Evolutionary conservation across 208 protist genomes (phyloP).

Genomic region (Trypanosomatidae sp.): DNA sequence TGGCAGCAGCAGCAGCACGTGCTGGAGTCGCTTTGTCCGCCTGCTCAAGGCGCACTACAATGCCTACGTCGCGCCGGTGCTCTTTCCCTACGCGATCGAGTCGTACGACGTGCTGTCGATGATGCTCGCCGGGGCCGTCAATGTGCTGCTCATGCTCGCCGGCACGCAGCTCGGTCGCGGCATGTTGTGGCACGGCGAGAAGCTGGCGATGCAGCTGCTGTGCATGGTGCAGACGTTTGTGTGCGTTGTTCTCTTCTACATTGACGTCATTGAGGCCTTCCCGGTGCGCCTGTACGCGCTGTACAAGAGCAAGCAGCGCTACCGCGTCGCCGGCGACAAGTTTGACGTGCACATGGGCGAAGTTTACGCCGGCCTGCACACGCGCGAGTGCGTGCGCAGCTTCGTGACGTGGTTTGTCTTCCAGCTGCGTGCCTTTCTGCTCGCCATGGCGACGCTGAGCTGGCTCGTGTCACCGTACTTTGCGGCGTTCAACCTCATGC

Average conservation of each 20-base stretch:
- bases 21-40: slow-evolving; percentile 1
- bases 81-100: slow-evolving; percentile 26
- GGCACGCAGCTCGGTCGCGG: slow-evolving; percentile 14
- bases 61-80: slow-evolving; percentile 21
- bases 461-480: slow-evolving; percentile 48
- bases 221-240: slow-evolving; percentile 36
- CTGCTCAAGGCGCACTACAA: slow-evolving; percentile 23
- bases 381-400: slow-evolving; percentile 15
- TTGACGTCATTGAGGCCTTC: slow-evolving; percentile 34
- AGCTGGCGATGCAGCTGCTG: slow-evolving; percentile 7
- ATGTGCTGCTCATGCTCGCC: slow-evolving; percentile 42
- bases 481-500: slow-evolving; percentile 57
- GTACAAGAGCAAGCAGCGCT: slow-evolving; percentile 46
- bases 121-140: slow-evolving; percentile 31
- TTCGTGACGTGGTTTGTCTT: slow-evolving; percentile 30
- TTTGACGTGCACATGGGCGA: slow-evolving; percentile 31
- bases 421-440: slow-evolving; percentile 35
- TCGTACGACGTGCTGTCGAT: slow-evolving; percentile 52
- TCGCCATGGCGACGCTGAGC: slow-evolving; percentile 44
- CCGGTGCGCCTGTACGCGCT: slow-evolving; percentile 37
- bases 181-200: background rate
- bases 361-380: slow-evolving; percentile 29
- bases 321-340: slow-evolving; percentile 13
- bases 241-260: slow-evolving; percentile 20
- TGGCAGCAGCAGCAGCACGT: background rate